Evolutionary conservation across 129 eudicot species (phyloP).

Genomic region (Sambucus nigra): DNA sequence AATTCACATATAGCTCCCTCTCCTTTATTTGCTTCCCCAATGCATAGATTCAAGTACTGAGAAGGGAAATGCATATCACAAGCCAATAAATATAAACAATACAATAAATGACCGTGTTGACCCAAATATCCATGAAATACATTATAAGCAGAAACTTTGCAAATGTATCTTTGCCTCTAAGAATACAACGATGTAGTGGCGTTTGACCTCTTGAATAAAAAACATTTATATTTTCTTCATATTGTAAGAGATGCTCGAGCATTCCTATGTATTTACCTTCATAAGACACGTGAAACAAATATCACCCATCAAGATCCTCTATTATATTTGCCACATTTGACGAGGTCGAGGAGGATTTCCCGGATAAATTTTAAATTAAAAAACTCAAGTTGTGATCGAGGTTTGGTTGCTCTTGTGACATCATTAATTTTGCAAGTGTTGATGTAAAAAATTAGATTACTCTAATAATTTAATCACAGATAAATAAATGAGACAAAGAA

Average conservation of each 20-base stretch:
- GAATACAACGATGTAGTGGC: constrained; percentile 78
- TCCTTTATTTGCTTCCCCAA: too few relatives aligned
- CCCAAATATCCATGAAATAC: constrained; percentile 28
- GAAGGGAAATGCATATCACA: too few relatives aligned
- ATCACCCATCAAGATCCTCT: constrained; percentile 44
- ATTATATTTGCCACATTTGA: constrained; percentile 34
- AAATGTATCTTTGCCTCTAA: constrained; percentile 53
- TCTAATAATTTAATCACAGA: too few relatives aligned
- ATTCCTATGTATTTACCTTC: constrained; percentile 78
- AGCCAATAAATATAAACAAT: too few relatives aligned
- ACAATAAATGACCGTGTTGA: too few relatives aligned
- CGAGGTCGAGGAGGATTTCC: constrained; percentile 20
- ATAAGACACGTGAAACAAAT: constrained; percentile 83
- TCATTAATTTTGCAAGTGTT: constrained; percentile 87
- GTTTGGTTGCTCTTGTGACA: constrained; percentile 55
- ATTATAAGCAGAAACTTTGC: constrained; percentile 75
- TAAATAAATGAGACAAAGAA: too few relatives aligned
- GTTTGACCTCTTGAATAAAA: constrained; percentile 51
- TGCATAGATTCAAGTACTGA: too few relatives aligned
- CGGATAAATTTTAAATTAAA: constrained; percentile 14
- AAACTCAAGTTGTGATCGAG: constrained; percentile 21
- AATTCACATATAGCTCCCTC: too few relatives aligned
- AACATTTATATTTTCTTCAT: constrained; percentile 66
- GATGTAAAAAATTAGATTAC: constrained; percentile 37
- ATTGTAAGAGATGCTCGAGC: constrained; percentile 88